Base-by-base conservation (phyloP, 768 basidiomycete species). In the Hygrophorus russula region DNA sequence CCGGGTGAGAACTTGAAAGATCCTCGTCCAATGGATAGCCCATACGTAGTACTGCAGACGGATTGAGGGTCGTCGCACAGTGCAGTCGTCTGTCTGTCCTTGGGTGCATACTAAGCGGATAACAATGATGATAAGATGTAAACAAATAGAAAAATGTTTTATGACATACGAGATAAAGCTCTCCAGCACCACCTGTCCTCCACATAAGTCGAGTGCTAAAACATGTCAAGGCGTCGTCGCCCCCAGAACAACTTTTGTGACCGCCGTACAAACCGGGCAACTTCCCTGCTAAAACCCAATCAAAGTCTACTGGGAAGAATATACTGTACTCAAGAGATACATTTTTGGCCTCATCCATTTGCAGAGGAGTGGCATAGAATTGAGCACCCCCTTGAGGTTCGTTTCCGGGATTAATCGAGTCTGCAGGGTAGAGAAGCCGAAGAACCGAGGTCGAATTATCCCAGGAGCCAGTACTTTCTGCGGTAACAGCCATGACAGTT, bases 131-230 rank as follows among this genome's bases (percentile, higher is more conserved):
- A 32, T 30, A 1, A 24, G 18, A 33, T 6, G 24, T 19, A 38
- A 38, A 13, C 13, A 18, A 34, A 34, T 46, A 12, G 13, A 9
- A 17, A 32, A 27, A 35, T 41, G 8, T 12, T 46, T 17, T 12
- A 31, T 34, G 31, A 67, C 76, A 44, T 52, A 84, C 82, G 46
- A 84, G 64, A 53, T 88, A 89, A 19, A 87, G 61, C 53, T 92
- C 90, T 3, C 88, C 89, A 0, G 58, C 59, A 3, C 89, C 88
- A 0, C 61, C 61, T 10, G 58, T 53, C 31, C 83, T 67, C 82
- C 83, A 92, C 90, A 93, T 92, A 50, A 92, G 45, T 19, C 90
- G 63, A 5, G 88, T 90, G 54, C 83, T 87, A 55, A 87, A 93
- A 53, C 90, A 93, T 35, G 71, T 67, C 29, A 65, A 49, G 5